phyloP scores from a whole-genome alignment of 2,329 filamentous ascomycete genomes.

The Alternaria hordeiaustralica region DNA sequence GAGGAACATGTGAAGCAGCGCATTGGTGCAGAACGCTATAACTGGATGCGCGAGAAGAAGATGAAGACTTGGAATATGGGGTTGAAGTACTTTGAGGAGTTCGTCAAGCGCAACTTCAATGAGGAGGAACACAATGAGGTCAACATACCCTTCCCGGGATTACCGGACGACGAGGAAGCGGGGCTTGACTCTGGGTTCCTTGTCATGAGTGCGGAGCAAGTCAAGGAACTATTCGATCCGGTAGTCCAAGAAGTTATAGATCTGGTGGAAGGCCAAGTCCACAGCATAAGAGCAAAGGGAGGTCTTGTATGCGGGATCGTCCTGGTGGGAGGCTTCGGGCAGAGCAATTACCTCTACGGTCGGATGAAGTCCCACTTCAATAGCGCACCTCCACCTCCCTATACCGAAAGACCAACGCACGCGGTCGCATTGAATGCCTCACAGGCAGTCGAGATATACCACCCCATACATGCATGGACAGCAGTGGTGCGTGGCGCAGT shows the following conservation, averaged over 20 bases:
- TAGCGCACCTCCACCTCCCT: slow-evolving; percentile 57
- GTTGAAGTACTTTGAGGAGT: slow-evolving; percentile 81
- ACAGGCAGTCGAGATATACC: slow-evolving; percentile 76
- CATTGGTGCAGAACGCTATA: slow-evolving; percentile 71
- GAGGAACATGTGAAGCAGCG: slow-evolving; percentile 75
- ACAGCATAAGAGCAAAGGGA: slow-evolving; percentile 47
- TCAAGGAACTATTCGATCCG: slow-evolving; percentile 77
- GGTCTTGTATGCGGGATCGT: slow-evolving; percentile 69
- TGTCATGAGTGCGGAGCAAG: slow-evolving; percentile 71
- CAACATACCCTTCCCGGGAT: slow-evolving; percentile 77
- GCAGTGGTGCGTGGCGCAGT: slow-evolving; percentile 81
- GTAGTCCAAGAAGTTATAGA: slow-evolving; percentile 65
- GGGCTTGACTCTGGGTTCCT: slow-evolving; percentile 79
- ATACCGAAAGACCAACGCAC: slow-evolving; percentile 75
- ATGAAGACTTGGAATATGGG: slow-evolving; percentile 77
- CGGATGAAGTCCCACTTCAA: slow-evolving; percentile 73
- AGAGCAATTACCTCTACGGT: slow-evolving; percentile 75
- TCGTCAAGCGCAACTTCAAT: slow-evolving; percentile 83
- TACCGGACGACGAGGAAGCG: slow-evolving; percentile 76
- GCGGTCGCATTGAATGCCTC: slow-evolving; percentile 59
- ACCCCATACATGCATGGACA: slow-evolving; percentile 82
- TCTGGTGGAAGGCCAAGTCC: slow-evolving; percentile 54
- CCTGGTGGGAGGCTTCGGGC: slow-evolving; percentile 81
- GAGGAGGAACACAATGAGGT: slow-evolving; percentile 79
- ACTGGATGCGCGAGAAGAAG: slow-evolving; percentile 79